Conservation (phyloP, 1,284 basidiomycete genomes). For the Dichomitus squalens region DNA sequence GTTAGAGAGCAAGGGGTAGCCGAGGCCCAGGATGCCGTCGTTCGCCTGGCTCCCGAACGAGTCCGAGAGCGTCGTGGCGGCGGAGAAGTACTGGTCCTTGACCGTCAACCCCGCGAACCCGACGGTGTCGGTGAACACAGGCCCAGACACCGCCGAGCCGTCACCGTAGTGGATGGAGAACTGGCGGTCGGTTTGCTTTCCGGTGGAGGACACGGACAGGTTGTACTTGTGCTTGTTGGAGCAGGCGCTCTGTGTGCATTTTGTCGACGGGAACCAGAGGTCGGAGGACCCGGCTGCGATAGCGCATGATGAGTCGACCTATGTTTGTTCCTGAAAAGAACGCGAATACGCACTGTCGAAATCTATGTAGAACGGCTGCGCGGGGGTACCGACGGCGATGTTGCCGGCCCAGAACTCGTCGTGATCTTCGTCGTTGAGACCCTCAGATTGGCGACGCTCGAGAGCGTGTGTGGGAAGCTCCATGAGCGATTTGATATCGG, state of each 20-base stretch:
- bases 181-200: slow-evolving; percentile 15
- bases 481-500: slow-evolving; percentile 8
- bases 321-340: neutral
- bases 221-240: slow-evolving; percentile 25
- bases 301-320: neutral
- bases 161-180: slow-evolving; percentile 49
- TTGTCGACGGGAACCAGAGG: slow-evolving; percentile 29
- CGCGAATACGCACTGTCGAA: slow-evolving; percentile 20
- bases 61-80: slow-evolving; percentile 26
- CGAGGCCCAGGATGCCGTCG: slow-evolving; percentile 34
- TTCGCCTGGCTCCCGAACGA: slow-evolving; percentile 22
- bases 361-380: slow-evolving; percentile 19
- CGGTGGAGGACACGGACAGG: slow-evolving; percentile 16
- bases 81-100: slow-evolving; percentile 27
- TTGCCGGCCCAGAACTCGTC: slow-evolving; percentile 20
- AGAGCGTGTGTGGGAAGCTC: slow-evolving; percentile 3
- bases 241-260: slow-evolving; percentile 26
- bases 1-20: slow-evolving; percentile 26
- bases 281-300: slow-evolving; percentile 31
- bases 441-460: slow-evolving; percentile 9
- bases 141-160: slow-evolving; percentile 44
- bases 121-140: slow-evolving; percentile 46
- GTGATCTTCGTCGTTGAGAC: slow-evolving; percentile 14
- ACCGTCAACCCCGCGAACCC: slow-evolving; percentile 26
- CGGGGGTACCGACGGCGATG: slow-evolving; percentile 18